These are phyloP conservation scores for Exophiala dermatitidis DNA, from an alignment of 2,329 filamentous ascomycete genomes.

Conservation along the genomic window DNA sequence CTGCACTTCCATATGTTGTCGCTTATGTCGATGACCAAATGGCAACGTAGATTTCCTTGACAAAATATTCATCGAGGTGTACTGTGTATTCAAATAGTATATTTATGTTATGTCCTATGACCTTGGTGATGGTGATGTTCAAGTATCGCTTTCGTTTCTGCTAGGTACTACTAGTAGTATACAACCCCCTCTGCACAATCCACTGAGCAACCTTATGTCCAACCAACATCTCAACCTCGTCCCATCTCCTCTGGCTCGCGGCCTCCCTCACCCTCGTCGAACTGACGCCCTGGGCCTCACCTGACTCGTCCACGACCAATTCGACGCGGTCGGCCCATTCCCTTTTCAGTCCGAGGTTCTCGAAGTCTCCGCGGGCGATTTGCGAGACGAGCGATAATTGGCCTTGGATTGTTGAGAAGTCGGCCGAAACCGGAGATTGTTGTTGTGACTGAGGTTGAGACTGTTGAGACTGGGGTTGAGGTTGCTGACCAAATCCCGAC, in stretches of 20 bases:
- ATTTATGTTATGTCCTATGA: too few species aligned
- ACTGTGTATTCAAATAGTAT: too few species aligned
- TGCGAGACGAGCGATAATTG: conserved; percentile 35
- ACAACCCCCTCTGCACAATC: conserved; percentile 17
- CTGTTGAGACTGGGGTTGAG: too few species aligned
- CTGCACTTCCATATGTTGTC: too few species aligned
- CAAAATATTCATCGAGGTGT: too few species aligned
- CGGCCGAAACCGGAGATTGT: background rate
- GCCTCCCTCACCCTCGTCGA: conserved; percentile 39
- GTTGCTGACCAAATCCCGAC: background rate
- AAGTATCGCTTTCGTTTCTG: too few species aligned
- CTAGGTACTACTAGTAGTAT: background rate
- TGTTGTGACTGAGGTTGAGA: too few species aligned
- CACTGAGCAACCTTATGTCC: conserved; percentile 19
- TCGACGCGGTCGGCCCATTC: conserved; percentile 41
- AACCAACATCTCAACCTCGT: conserved; percentile 34
- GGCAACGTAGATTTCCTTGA: too few species aligned
- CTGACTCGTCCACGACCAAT: conserved; percentile 34
- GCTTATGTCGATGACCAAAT: too few species aligned
- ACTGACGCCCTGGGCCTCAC: conserved; percentile 33
- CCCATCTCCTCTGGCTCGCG: conserved; percentile 27
- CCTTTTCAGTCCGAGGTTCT: conserved; percentile 34
- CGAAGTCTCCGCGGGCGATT: conserved; percentile 29
- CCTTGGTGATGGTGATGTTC: too few species aligned
- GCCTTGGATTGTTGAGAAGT: conserved; percentile 28